Evolutionary conservation across 176 grass and related monocot genomes (phyloP), one percentile per base, ranked within the genome.

Genomic region (Stipa capillata): DNA sequence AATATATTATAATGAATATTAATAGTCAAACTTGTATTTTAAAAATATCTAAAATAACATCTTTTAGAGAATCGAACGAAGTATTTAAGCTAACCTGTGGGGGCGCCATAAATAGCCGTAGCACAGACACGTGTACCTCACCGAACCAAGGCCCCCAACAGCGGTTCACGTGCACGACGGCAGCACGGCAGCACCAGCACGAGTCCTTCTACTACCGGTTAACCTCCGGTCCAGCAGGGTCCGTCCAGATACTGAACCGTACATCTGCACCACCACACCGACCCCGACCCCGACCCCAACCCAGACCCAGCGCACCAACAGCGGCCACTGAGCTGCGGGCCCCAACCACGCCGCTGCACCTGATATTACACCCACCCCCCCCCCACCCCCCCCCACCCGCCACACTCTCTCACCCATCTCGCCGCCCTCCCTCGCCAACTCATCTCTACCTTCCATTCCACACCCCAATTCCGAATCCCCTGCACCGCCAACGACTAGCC

Each of bases 291-390:
- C 14, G 16, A 53, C 55, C 55, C 23, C 21, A 57, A 8, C 9
- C 21, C 4, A 14, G n/a, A n/a, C n/a, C n/a, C n/a, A n/a, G n/a
- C n/a, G 66, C 18, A 41, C 45, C 20, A 39, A 65, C 64, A 62
- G 42, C 74, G 8, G 32, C 74, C 43, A n/a, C 83, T 72, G 74
- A 23, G 2, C 29, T 4, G n/a, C 6, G 1, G 32, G 74, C 21
- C 2, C 74, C 83, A 65, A 50, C 83, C 65, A 79, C 83, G 65
- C n/a, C 21, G 74, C 65, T 71, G 53, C 74, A 85, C 43, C 75
- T 54, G 79, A 53, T 72, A 42, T 50, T 73, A 53, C 65, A 77
- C 51, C 32, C 55, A 63, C 69, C 54, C 47, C 79, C 16, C 61
- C 24, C 3, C 9, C 20, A 45, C 23, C 58, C 50, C 35, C 62